Evolutionary conservation across 768 basidiomycete genomes (phyloP).

Genomic region (Favolaschia claudopus): DNA sequence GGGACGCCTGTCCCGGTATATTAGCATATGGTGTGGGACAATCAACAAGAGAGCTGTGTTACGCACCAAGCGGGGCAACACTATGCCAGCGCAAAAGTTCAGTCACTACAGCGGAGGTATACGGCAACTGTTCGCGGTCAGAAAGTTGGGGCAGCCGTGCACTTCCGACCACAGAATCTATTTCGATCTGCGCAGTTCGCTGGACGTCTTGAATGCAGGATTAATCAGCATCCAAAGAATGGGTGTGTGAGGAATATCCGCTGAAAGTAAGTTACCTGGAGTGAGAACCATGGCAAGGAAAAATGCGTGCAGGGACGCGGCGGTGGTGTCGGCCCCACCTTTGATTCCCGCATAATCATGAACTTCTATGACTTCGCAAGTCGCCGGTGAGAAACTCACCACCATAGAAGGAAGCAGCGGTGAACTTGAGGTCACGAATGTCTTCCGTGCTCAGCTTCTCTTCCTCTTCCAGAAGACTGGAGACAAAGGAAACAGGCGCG

Average conservation of each 20-base stretch:
- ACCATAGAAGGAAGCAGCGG: conserved; percentile 55
- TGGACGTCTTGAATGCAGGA: conserved; percentile 49
- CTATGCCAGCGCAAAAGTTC: conserved; percentile 60
- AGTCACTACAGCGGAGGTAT: conserved; percentile 52
- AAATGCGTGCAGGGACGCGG: conserved; percentile 53
- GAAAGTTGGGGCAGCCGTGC: conserved; percentile 46
- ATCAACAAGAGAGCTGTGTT: neutral
- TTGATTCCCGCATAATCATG: neutral
- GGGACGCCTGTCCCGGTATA: conserved; percentile 49
- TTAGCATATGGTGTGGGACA: neutral
- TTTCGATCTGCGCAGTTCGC: conserved; percentile 59
- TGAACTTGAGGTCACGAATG: conserved; percentile 48
- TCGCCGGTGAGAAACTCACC: conserved; percentile 37
- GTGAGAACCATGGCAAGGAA: conserved; percentile 56
- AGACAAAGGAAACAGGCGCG: conserved; percentile 53
- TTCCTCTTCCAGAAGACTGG: conserved; percentile 48
- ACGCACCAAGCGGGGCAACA: conserved; percentile 53
- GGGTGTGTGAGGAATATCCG: neutral
- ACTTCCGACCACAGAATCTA: conserved; percentile 50
- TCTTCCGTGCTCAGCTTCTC: conserved; percentile 39
- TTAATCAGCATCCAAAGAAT: neutral
- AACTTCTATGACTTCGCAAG: neutral
- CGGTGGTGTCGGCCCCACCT: conserved; percentile 63
- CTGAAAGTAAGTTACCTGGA: conserved; percentile 34
- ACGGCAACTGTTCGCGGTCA: conserved; percentile 57